Evolutionary conservation across 2,329 filamentous ascomycete species (phyloP).

Genomic region (Aspergillus calidoustus): DNA sequence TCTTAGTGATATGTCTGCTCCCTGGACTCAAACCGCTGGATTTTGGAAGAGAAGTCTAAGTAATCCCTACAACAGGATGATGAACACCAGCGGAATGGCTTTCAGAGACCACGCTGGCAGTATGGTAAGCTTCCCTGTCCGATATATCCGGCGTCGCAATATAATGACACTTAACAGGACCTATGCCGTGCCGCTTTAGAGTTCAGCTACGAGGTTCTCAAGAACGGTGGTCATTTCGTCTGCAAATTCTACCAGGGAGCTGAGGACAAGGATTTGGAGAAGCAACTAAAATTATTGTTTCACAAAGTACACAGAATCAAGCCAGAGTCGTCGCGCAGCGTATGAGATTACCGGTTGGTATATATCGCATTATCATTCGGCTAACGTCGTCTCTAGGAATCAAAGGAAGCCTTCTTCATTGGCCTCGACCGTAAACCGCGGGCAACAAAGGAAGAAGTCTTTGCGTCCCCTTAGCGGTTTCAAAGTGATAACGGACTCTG

Average conservation of each 20-base stretch:
- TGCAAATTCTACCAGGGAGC: conserved; percentile 96
- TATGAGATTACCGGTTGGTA: conserved; percentile 44
- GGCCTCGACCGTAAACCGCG: conserved; percentile 68
- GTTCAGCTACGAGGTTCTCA: conserved; percentile 85
- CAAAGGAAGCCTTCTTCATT: conserved; percentile 85
- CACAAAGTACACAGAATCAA: conserved; percentile 82
- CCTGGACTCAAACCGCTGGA: conserved; percentile 81
- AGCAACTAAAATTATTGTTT: conserved; percentile 75
- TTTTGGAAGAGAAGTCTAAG: conserved; percentile 87
- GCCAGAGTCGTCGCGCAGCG: conserved; percentile 85
- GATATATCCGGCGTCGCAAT: background rate
- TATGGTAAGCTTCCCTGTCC: conserved; percentile 69
- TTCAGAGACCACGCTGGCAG: conserved; percentile 91
- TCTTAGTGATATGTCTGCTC: conserved; percentile 98
- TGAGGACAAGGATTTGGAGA: conserved; percentile 82
- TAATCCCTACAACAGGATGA: conserved; percentile 97
- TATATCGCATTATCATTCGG: conserved; percentile 3
- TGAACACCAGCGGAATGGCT: conserved; percentile 91
- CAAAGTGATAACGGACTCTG: background rate
- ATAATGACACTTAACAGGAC: conserved; percentile 62
- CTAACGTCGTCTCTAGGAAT: conserved; percentile 62
- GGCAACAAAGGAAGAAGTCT: conserved; percentile 51
- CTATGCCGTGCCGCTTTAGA: conserved; percentile 82
- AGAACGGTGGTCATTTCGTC: conserved; percentile 82
- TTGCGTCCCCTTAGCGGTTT: conserved; percentile 28